Conservation (phyloP, 768 basidiomycete species). For the Tylopilus subfusipes region DNA sequence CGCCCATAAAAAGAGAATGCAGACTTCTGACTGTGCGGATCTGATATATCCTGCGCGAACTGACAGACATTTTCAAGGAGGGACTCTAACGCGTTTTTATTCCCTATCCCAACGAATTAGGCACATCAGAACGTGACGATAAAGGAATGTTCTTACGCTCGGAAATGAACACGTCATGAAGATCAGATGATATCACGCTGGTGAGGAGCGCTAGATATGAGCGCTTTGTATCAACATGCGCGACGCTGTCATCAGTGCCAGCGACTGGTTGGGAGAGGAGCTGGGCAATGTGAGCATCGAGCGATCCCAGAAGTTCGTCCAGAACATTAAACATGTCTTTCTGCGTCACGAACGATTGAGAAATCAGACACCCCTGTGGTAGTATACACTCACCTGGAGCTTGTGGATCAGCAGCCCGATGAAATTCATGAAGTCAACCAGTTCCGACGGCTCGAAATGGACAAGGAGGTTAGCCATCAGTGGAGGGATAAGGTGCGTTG, state of each 20-base stretch:
- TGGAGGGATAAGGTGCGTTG: conserved; percentile 83
- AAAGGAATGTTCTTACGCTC: conserved; percentile 53
- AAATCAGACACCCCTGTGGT: not conserved
- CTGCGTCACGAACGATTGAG: conserved; percentile 36
- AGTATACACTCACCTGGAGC: conserved; percentile 59
- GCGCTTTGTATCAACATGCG: conserved; percentile 79
- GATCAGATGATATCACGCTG: conserved; percentile 73
- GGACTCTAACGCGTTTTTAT: conserved; percentile 62
- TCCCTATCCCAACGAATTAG: conserved; percentile 40
- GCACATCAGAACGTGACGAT: not conserved
- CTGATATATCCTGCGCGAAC: conserved; percentile 72
- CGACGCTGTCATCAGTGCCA: conserved; percentile 83
- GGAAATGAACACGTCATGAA: conserved; percentile 84
- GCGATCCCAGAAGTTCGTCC: conserved; percentile 84
- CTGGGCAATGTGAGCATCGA: conserved; percentile 76
- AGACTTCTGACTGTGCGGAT: conserved; percentile 71
- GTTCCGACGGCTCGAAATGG: conserved; percentile 88
- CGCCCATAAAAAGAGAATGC: conserved; percentile 77
- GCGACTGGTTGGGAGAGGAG: conserved; percentile 76
- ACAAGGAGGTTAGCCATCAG: conserved; percentile 88
- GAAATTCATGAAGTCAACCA: conserved; percentile 95
- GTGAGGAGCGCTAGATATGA: conserved; percentile 84
- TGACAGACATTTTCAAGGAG: conserved; percentile 72
- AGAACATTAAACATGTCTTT: conserved; percentile 83
- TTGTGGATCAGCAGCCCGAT: conserved; percentile 88